Base-by-base conservation (phyloP, 2,329 filamentous ascomycete genomes). In the Aureobasidium sp. region DNA sequence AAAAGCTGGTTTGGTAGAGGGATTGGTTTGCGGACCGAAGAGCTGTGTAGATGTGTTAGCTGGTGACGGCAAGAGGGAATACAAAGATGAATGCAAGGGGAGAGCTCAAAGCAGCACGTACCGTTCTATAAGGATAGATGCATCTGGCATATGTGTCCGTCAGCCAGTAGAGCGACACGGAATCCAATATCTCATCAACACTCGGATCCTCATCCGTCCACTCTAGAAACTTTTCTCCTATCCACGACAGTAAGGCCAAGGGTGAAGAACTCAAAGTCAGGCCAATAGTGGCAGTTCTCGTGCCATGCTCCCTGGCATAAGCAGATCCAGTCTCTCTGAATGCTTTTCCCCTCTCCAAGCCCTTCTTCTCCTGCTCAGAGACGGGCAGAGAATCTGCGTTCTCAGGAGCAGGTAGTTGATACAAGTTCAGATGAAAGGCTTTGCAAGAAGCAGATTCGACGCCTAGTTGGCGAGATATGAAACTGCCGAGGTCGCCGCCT, bases 211-310 rank as follows among this genome's bases (percentile, higher is more conserved):
- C 67, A 64, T 84, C 82, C 1, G 73, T 74, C 82, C 82, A 85
- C 5, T 77, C 78, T 0, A 82, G 70, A 62, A 82, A 81, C 68
- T 84, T 85, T 66, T 85, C 83, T 4, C 79, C 80, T 29, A 85
- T 76, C 79, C 84, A 87, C 7, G 79, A 77, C 2, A 87, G 75
- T 23, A 87, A 68, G 0, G 82, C 81, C 1, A 87, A 64, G 0
- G 85, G 84, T 37, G 75, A 84, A 5, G 79, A 73, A 3, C 78
- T 74, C 1, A 87, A 70, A 0, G 77, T 79, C 5, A 84, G 74
- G 0, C 83, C 83, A 48, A 86, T 80, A 0, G 84, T 87, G 0
- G 77, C 75, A 0, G 84, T 80, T 9, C 80, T 72, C 0, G 82
- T 83, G 1, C 74, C 80, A 60, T 87, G 84, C 68, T 81, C 76